Percentiles rank a stretch among this genome's conserved stretches.
These are phyloP conservation scores for Emydomyces testavorans DNA, from an alignment of 2,329 filamentous ascomycete genomes.

Conservation along the genomic window DNA sequence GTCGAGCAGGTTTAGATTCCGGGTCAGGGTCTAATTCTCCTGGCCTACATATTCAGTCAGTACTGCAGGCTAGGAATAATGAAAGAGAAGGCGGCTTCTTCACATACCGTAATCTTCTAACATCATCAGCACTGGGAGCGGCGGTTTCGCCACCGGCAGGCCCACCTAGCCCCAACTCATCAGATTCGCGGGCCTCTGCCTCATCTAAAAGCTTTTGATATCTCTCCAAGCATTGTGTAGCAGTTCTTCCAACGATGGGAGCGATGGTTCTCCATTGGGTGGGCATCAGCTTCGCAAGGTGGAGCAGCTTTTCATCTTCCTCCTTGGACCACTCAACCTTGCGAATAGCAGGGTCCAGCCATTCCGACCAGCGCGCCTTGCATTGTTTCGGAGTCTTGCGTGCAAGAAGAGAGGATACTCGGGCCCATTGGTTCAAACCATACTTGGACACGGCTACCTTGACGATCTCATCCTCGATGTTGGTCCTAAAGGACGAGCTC, in stretches of 20 bases:
- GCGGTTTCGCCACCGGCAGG: slow-evolving; percentile 75
- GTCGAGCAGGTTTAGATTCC: slow-evolving; percentile 87
- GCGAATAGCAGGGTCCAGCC: slow-evolving; percentile 93
- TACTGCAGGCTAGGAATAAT: background rate
- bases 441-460: slow-evolving; percentile 93
- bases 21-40: slow-evolving; percentile 96
- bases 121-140: slow-evolving; percentile 85
- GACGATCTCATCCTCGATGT: slow-evolving; percentile 85
- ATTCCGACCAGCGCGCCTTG: slow-evolving; percentile 97
- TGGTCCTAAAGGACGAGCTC: slow-evolving; percentile 38
- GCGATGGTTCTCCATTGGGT: slow-evolving; percentile 99
- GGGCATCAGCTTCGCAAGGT: slow-evolving; percentile 95
- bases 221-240: slow-evolving; percentile 91
- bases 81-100: slow-evolving; percentile 10
- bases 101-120: slow-evolving; percentile 58
- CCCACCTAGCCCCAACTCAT: slow-evolving; percentile 69
- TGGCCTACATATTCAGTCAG: slow-evolving; percentile 39
- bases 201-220: slow-evolving; percentile 96
- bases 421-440: slow-evolving; percentile 94
- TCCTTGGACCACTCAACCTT: slow-evolving; percentile 99
- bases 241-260: slow-evolving; percentile 88
- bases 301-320: slow-evolving; percentile 93
- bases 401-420: slow-evolving; percentile 89
- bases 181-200: slow-evolving; percentile 76
- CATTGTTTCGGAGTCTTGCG: slow-evolving; percentile 98